phyloP scores from a whole-genome alignment of 768 basidiomycete species.

The Terana coerulea region DNA sequence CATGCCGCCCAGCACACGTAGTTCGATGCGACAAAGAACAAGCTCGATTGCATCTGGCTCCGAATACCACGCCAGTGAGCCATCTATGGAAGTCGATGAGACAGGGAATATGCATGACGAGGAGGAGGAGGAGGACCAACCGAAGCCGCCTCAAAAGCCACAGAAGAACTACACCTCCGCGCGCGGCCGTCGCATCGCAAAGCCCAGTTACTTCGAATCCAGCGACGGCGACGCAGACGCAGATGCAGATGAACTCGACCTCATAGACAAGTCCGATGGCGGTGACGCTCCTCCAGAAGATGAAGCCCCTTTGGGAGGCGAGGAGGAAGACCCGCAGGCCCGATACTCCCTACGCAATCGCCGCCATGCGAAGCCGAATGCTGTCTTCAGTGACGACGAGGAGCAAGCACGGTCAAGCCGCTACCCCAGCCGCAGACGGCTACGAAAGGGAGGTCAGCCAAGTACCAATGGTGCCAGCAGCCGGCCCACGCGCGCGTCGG shows the following conservation, averaged over 20 bases:
- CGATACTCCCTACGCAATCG: slow-evolving; percentile 13
- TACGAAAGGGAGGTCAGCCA: slow-evolving; percentile 17
- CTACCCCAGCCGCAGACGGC: slow-evolving; percentile 37
- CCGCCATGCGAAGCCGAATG: slow-evolving; percentile 21
- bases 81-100: slow-evolving; percentile 29
- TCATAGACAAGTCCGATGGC: slow-evolving; percentile 2
- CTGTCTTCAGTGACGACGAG: slow-evolving; percentile 44
- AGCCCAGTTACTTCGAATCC: slow-evolving; percentile 29
- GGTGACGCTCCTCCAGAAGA: slow-evolving; percentile 7
- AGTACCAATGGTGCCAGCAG: slow-evolving; percentile 21
- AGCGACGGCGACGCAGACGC: slow-evolving; percentile 21
- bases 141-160: background rate
- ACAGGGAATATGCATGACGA: slow-evolving; percentile 17
- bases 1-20: slow-evolving; percentile 24
- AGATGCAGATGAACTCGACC: slow-evolving; percentile 2
- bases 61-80: slow-evolving; percentile 31
- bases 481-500: slow-evolving; percentile 19
- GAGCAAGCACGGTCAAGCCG: slow-evolving; percentile 26
- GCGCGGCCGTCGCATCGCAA: slow-evolving; percentile 25
- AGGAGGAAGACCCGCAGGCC: slow-evolving; percentile 23
- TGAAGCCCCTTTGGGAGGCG: slow-evolving; percentile 21
- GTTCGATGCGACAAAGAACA: slow-evolving; percentile 14
- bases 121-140: slow-evolving; percentile 18
- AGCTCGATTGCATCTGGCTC: slow-evolving; percentile 30
- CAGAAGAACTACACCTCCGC: slow-evolving; percentile 16